Conservation (phyloP, 768 basidiomycete species). For the Psilocybe cubensis region DNA sequence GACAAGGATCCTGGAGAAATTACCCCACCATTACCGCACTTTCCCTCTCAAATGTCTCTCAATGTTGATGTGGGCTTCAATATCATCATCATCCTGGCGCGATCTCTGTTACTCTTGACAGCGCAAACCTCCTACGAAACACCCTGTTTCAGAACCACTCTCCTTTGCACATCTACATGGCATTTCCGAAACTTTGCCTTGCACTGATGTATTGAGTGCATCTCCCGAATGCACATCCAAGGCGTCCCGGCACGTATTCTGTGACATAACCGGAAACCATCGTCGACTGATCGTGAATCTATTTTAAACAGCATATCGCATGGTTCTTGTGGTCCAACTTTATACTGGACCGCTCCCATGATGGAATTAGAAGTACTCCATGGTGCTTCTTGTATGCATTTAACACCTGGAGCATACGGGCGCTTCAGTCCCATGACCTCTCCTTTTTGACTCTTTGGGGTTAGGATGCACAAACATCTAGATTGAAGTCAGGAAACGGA, state of each 20-base stretch:
- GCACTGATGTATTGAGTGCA: neutral
- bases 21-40: too few species aligned
- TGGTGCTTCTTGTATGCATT: slow-evolving; percentile 12
- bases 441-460: slow-evolving; percentile 6
- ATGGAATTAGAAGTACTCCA: slow-evolving; percentile 10
- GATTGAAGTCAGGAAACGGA: neutral
- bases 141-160: too few species aligned
- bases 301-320: neutral
- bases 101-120: too few species aligned
- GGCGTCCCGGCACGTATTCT: neutral
- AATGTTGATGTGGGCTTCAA: too few species aligned
- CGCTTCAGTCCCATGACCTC: slow-evolving; percentile 13
- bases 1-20: too few species aligned
- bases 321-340: neutral
- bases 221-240: too few species aligned
- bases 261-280: neutral
- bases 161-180: neutral
- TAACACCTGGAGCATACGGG: slow-evolving; percentile 11
- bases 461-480: slow-evolving; percentile 7
- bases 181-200: neutral
- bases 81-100: too few species aligned
- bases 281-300: slow-evolving; percentile 2
- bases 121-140: too few species aligned
- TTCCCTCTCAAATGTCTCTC: too few species aligned
- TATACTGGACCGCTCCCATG: neutral